Percentiles rank a stretch among this genome's conserved stretches.
Evolutionary conservation across 192 early-diverging fungal genomes (phyloP).

Genomic region (Diversispora epigaea): DNA sequence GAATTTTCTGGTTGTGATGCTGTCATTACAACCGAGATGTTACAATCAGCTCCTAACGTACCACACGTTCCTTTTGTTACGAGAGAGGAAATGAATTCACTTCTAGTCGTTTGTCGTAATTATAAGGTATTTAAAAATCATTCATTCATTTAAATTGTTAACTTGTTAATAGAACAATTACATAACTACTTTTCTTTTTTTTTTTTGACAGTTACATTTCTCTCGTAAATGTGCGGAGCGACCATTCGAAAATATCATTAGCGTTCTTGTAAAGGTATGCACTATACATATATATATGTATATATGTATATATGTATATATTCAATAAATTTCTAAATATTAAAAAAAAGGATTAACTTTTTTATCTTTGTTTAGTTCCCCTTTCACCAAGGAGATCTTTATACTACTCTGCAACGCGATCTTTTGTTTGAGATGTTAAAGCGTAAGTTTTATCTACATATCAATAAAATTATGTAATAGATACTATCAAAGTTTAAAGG

Average conservation of each 20-base stretch:
- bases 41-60: background rate
- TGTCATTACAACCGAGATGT: conserved; percentile 35
- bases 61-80: conserved; percentile 49
- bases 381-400: conserved; percentile 63
- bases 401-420: conserved; percentile 68
- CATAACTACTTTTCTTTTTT: background rate
- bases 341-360: background rate
- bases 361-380: conserved; percentile 68
- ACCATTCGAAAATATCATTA: conserved; percentile 71
- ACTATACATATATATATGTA: background rate
- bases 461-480: background rate
- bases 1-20: conserved; percentile 49
- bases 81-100: conserved; percentile 70
- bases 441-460: conserved; percentile 23
- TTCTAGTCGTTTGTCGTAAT: conserved; percentile 69
- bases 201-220: conserved; percentile 59
- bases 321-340: background rate
- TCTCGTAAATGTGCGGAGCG: conserved; percentile 71
- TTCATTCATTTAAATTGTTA: background rate
- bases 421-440: conserved; percentile 73
- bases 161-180: too few species aligned
- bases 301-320: background rate
- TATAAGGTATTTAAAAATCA: conserved; percentile 56
- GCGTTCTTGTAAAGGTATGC: conserved; percentile 16
- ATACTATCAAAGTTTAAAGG: background rate